Conservation (phyloP, 106 monocot genomes). For the Platanthera guangdongensis region DNA sequence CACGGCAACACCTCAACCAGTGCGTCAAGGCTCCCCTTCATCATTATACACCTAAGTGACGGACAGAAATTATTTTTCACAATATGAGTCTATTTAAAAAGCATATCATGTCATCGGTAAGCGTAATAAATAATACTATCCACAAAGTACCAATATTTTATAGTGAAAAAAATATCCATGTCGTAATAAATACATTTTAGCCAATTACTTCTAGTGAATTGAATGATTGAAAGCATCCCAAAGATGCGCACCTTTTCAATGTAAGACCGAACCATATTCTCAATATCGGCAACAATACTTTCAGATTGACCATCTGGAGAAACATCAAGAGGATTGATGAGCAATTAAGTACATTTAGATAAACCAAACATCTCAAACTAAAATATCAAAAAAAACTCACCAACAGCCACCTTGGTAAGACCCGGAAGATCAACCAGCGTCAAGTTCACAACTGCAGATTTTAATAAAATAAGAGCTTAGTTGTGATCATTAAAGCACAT, state of each 20-base stretch:
- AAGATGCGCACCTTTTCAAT: conserved; percentile 23
- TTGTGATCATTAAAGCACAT: background rate
- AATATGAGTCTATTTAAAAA: background rate
- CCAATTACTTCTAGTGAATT: background rate
- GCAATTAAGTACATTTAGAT: background rate
- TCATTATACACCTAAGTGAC: background rate
- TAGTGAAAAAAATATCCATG: background rate
- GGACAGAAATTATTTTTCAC: background rate
- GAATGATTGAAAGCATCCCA: background rate
- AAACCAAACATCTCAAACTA: background rate
- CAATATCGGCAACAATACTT: conserved; percentile 23
- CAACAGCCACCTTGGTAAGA: conserved; percentile 93
- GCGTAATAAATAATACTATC: background rate
- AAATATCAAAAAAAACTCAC: conserved; percentile 37
- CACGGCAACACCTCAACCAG: no score
- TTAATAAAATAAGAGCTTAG: background rate
- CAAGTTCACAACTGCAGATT: conserved; percentile 81
- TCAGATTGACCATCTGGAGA: conserved; percentile 24
- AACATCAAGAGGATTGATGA: background rate
- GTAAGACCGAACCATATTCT: conserved; percentile 24
- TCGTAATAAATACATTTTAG: background rate
- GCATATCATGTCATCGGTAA: background rate
- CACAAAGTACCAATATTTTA: background rate
- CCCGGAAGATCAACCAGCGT: conserved; percentile 97
- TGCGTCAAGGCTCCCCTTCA: no score